phyloP scores from a whole-genome alignment of 2,329 filamentous ascomycete genomes.

The Hawksworthiomyces lignivorus region DNA sequence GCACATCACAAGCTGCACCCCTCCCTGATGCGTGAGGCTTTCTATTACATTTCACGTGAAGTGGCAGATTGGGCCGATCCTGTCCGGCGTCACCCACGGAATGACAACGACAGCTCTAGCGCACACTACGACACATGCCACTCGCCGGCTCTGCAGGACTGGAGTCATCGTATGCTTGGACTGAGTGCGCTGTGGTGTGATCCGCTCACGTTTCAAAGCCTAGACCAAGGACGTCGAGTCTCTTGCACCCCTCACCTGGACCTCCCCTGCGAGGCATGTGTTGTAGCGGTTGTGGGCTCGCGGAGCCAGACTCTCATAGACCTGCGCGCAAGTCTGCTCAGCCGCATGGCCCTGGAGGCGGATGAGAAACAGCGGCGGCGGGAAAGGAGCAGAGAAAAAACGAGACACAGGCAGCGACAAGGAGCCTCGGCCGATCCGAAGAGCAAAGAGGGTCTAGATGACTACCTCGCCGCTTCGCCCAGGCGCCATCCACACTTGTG shows the following conservation, averaged over 20 bases:
- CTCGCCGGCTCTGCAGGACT: conserved; percentile 10
- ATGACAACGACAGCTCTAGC: background rate
- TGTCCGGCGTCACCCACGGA: conserved; percentile 10
- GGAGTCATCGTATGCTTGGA: conserved; percentile 15
- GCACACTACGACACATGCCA: background rate
- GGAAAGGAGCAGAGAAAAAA: background rate
- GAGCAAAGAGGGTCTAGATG: too few relatives aligned
- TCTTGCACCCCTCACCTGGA: conserved; percentile 9
- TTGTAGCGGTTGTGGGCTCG: conserved; percentile 41
- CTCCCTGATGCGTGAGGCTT: conserved; percentile 14
- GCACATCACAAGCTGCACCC: conserved; percentile 17
- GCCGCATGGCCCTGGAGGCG: conserved; percentile 23
- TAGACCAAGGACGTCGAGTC: too few relatives aligned
- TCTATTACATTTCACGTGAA: conserved; percentile 26
- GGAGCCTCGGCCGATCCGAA: too few relatives aligned
- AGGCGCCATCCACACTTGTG: conserved; percentile 29
- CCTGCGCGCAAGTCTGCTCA: conserved; percentile 35
- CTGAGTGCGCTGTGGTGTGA: conserved; percentile 15
- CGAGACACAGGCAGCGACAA: background rate
- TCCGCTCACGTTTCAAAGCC: conserved; percentile 2
- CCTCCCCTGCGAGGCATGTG: conserved; percentile 43
- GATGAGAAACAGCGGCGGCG: background rate
- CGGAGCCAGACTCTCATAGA: conserved; percentile 34
- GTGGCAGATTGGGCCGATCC: conserved; percentile 13
- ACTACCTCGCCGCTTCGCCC: background rate